These are phyloP conservation scores for Saccharomyces kudriavzevii DNA, from an alignment of 805 yeast genomes.

Conservation along the genomic window DNA sequence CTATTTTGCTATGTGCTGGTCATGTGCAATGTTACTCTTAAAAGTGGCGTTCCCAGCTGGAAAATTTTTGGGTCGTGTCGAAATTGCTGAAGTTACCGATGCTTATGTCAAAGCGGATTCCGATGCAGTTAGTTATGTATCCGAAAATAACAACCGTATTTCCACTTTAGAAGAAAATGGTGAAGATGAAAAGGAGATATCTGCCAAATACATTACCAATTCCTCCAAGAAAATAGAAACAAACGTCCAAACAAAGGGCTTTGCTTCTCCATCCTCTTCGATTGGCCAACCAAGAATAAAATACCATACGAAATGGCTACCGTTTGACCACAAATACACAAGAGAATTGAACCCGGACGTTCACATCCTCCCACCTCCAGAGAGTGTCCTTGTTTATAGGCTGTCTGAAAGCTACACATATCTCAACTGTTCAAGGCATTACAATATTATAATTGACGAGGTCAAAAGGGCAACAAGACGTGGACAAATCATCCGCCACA, in stretches of 20 bases:
- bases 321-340: constrained; percentile 36
- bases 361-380: constrained; percentile 68
- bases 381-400: constrained; percentile 81
- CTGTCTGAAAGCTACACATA: constrained; percentile 76
- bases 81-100: constrained; percentile 61
- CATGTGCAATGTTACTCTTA: constrained; percentile 64
- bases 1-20: constrained; percentile 82
- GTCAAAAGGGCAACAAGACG: constrained; percentile 54
- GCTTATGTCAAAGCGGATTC: constrained; percentile 36
- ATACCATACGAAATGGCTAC: constrained; percentile 64
- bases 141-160: background rate
- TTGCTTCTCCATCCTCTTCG: background rate
- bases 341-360: constrained; percentile 47
- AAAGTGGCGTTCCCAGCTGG: constrained; percentile 77
- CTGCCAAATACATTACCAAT: background rate
- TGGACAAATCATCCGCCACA: constrained; percentile 38
- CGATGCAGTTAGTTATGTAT: background rate
- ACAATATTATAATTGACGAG: constrained; percentile 60
- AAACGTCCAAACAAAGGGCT: background rate
- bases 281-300: constrained; percentile 20
- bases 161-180: constrained; percentile 8
- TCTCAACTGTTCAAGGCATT: constrained; percentile 69
- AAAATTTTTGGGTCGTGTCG: constrained; percentile 69
- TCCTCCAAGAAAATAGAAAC: background rate
- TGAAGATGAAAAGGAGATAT: constrained; percentile 4